Percentiles rank a stretch among this genome's conserved stretches.
Evolutionary conservation across 208 protist genomes (phyloP).

Genomic region (Leishmania mexicana): DNA sequence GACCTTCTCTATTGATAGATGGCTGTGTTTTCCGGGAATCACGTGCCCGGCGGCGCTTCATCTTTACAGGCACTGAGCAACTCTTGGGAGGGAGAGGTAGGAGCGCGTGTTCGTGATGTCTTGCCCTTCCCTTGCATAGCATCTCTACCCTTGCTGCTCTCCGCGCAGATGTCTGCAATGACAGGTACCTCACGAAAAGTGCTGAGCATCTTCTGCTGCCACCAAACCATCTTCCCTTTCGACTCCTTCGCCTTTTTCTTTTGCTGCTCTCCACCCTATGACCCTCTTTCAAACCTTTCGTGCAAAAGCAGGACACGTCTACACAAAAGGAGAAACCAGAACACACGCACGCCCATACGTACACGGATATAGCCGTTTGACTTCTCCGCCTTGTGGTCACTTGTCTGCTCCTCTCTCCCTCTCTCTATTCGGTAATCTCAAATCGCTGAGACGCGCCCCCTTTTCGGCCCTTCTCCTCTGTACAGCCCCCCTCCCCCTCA

Average conservation of each 20-base stretch:
- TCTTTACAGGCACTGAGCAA: not conserved
- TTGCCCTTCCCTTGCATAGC: not conserved
- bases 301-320: slow-evolving; percentile 6
- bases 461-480: not conserved
- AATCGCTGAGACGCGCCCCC: not conserved
- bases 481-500: not conserved
- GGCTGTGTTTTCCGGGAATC: not conserved
- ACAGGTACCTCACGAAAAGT: not conserved
- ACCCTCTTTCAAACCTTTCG: not conserved
- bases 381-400: slow-evolving; percentile 5
- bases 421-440: not conserved
- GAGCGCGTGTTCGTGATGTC: not conserved
- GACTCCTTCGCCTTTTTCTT: not conserved
- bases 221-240: not conserved
- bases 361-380: not conserved
- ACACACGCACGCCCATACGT: not conserved
- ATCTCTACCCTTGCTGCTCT: not conserved
- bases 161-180: not conserved
- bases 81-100: not conserved
- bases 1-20: not conserved
- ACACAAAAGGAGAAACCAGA: not conserved
- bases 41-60: not conserved
- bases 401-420: not conserved
- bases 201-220: not conserved
- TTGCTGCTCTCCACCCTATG: not conserved